These are phyloP conservation scores for Angophora floribunda DNA, from an alignment of 345 rosid genomes.

Conservation along the genomic window DNA sequence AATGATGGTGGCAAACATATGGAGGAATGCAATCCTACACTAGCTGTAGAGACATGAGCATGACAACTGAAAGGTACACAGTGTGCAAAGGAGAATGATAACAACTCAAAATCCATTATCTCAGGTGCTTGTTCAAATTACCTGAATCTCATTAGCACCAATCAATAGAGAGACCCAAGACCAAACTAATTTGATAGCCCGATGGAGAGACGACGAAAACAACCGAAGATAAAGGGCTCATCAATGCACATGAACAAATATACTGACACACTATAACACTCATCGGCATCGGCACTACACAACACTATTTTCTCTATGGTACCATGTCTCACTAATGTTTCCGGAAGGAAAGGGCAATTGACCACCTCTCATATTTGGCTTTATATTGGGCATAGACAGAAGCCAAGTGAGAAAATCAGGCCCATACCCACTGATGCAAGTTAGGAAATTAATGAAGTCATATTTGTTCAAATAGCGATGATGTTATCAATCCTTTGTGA, in stretches of 20 bases:
- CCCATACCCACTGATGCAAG: not conserved
- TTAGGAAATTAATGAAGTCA: not conserved
- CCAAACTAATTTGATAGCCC: not conserved
- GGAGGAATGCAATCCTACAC: not conserved
- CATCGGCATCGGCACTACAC: not conserved
- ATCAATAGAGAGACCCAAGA: not conserved
- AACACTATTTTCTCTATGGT: not conserved
- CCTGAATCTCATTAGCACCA: not conserved
- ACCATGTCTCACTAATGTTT: rapidly evolving
- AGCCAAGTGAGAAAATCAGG: not conserved
- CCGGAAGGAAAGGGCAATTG: not conserved
- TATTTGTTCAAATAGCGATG: not conserved
- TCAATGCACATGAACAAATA: not conserved
- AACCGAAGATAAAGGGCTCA: not conserved
- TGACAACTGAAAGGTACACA: not conserved
- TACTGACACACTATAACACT: rapidly evolving
- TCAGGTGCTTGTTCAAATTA: not conserved
- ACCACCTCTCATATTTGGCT: not conserved
- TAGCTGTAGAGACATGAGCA: not conserved
- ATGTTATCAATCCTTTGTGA: not conserved
- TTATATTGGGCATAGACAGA: not conserved
- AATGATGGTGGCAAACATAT: not conserved
- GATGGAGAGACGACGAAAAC: not conserved
- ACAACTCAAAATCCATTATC: not conserved
- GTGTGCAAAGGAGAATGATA: not conserved